A percentile compares a stretch with the other conserved stretches of the same genome.
Conservation (phyloP, 1,139 yeast species). For the Blastobotrys apis region DNA sequence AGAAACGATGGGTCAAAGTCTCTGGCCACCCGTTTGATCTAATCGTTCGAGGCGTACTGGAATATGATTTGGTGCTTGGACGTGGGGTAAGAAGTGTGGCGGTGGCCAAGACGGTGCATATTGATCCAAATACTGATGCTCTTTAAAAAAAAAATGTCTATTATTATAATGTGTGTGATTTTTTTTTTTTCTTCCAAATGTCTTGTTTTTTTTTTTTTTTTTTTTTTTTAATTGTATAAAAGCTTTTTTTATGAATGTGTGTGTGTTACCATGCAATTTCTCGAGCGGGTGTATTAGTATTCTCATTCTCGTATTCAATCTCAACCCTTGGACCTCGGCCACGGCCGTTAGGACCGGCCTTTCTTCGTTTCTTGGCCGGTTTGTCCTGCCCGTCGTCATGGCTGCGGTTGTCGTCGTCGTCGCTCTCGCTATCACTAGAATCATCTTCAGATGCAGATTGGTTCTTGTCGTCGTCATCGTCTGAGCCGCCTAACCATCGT, state of each 20-base stretch:
- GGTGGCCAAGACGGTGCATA: conserved; percentile 41
- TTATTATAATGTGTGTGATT: neutral
- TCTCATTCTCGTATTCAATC: conserved; percentile 78
- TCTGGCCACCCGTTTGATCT: conserved; percentile 81
- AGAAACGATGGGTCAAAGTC: conserved; percentile 68
- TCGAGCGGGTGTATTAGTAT: conserved; percentile 21
- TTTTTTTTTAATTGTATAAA: neutral
- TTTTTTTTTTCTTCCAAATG: neutral
- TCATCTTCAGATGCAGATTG: conserved; percentile 40
- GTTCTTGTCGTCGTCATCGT: conserved; percentile 42
- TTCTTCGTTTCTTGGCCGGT: conserved; percentile 16
- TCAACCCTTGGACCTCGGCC: conserved; percentile 76
- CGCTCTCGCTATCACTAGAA: conserved; percentile 37
- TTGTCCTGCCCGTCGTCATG: conserved; percentile 24
- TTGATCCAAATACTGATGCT: conserved; percentile 46
- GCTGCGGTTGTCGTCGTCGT: too few species aligned
- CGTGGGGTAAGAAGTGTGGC: conserved; percentile 28
- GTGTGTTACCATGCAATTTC: conserved; percentile 12
- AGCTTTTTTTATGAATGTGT: too few species aligned
- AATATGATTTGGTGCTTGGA: conserved; percentile 65
- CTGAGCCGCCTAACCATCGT: conserved; percentile 76
- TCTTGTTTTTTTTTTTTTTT: neutral
- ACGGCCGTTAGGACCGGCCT: too few species aligned
- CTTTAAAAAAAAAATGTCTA: neutral
- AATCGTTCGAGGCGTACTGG: conserved; percentile 76